Evolutionary conservation across 257 asterid species (phyloP).

Genomic region (Lithospermum erythrorhizon): DNA sequence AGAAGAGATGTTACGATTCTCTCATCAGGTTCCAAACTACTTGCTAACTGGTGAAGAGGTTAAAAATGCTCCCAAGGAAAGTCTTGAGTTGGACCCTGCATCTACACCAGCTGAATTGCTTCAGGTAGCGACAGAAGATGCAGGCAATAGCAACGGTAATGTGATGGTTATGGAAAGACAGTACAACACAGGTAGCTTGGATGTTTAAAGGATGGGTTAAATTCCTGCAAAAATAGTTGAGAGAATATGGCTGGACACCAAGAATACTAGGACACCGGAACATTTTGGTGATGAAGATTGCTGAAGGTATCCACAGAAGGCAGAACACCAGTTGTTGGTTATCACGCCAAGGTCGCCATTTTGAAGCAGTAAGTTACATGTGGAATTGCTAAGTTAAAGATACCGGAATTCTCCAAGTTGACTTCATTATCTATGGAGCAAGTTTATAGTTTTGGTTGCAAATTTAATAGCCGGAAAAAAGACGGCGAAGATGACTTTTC

Average conservation of each 20-base stretch:
- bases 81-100: slow-evolving; percentile 80
- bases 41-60: slow-evolving; percentile 53
- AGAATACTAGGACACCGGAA: too few species aligned
- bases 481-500: too few species aligned
- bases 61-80: slow-evolving; percentile 44
- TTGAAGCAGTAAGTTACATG: neutral
- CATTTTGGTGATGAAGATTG: too few species aligned
- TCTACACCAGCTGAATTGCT: slow-evolving; percentile 68
- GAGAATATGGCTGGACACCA: too few species aligned
- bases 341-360: neutral
- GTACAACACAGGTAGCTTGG: too few species aligned
- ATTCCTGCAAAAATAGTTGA: too few species aligned
- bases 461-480: too few species aligned
- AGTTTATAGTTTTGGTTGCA: neutral
- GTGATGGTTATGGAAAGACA: neutral
- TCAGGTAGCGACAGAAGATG: slow-evolving; percentile 29
- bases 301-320: too few species aligned
- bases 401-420: neutral
- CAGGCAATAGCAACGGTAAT: neutral
- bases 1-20: slow-evolving; percentile 68
- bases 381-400: neutral
- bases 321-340: neutral
- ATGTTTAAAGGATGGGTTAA: too few species aligned
- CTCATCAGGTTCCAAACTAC: slow-evolving; percentile 57
- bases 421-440: neutral